Percentiles rank a stretch among this genome's conserved stretches.
These are phyloP conservation scores for Durusdinium trenchii DNA, from an alignment of 73 alveolate species.

Conservation along the genomic window DNA sequence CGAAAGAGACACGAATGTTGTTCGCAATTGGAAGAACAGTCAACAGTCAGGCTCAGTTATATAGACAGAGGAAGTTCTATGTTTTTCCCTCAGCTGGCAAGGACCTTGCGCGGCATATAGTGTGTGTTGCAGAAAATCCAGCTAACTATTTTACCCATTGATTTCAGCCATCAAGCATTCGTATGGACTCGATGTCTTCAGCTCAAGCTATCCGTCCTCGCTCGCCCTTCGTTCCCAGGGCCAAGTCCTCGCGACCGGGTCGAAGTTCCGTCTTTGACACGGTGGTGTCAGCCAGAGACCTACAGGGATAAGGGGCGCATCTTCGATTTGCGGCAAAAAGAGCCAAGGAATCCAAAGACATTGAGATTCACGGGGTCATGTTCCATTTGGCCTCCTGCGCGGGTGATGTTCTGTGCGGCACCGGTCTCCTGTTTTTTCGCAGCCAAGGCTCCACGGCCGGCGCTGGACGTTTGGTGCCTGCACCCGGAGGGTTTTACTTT, in stretches of 20 bases:
- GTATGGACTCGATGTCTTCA: too few species aligned
- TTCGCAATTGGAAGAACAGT: neutral
- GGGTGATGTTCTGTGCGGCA: too few species aligned
- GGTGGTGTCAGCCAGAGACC: neutral
- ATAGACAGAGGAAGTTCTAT: neutral
- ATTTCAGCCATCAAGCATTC: too few species aligned
- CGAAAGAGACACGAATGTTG: neutral
- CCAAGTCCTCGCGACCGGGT: neutral
- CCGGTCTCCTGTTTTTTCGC: too few species aligned
- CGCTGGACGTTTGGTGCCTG: neutral
- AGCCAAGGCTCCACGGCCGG: neutral
- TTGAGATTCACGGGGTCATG: too few species aligned
- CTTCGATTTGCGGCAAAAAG: too few species aligned
- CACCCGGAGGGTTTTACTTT: neutral
- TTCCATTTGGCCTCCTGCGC: too few species aligned
- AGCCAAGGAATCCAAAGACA: too few species aligned
- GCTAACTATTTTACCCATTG: too few species aligned
- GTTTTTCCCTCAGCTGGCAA: neutral
- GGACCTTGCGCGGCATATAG: neutral
- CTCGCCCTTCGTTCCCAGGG: neutral
- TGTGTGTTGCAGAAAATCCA: too few species aligned
- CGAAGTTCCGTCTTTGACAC: conserved; percentile 15
- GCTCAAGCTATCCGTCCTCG: too few species aligned
- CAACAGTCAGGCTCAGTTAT: neutral
- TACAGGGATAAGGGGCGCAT: neutral